A percentile compares a stretch with the other conserved stretches of the same genome.
Conservation (phyloP, 2,329 filamentous ascomycete genomes). For the Aureobasidium sp. region DNA sequence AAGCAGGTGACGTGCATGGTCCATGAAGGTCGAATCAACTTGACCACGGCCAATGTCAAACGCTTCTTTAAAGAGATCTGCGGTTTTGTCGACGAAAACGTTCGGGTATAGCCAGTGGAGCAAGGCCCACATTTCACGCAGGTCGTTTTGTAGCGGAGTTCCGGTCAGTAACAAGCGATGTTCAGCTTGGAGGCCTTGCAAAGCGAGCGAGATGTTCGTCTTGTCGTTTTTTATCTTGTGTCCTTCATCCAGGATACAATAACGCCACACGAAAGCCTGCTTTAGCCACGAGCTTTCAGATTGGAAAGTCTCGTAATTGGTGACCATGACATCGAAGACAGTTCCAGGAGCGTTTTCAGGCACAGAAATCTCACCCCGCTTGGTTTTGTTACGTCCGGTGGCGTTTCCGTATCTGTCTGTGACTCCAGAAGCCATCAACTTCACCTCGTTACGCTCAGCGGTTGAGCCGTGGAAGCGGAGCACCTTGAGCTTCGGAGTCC, state of each 20-base stretch:
- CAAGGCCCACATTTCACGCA: constrained; percentile 51
- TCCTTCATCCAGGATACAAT: constrained; percentile 48
- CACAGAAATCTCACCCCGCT: constrained; percentile 22
- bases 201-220: constrained; percentile 35
- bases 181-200: constrained; percentile 41
- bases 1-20: constrained; percentile 45
- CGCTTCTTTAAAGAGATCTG: constrained; percentile 45
- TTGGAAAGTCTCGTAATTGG: constrained; percentile 44
- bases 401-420: constrained; percentile 42
- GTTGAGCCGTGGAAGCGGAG: constrained; percentile 42
- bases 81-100: constrained; percentile 48
- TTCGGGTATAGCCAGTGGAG: constrained; percentile 53
- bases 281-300: constrained; percentile 44
- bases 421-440: constrained; percentile 41
- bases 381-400: constrained; percentile 20
- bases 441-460: constrained; percentile 38
- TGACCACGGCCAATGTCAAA: constrained; percentile 51
- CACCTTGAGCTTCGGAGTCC: constrained; percentile 41
- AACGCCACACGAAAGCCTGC: constrained; percentile 45
- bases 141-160: constrained; percentile 54
- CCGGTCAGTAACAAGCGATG: constrained; percentile 46
- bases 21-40: constrained; percentile 47
- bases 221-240: constrained; percentile 47
- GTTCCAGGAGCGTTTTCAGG: constrained; percentile 20
- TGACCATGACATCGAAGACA: constrained; percentile 40